Conservation (phyloP, 108 stramenopile species). For the Cyclotella kingstonii region DNA sequence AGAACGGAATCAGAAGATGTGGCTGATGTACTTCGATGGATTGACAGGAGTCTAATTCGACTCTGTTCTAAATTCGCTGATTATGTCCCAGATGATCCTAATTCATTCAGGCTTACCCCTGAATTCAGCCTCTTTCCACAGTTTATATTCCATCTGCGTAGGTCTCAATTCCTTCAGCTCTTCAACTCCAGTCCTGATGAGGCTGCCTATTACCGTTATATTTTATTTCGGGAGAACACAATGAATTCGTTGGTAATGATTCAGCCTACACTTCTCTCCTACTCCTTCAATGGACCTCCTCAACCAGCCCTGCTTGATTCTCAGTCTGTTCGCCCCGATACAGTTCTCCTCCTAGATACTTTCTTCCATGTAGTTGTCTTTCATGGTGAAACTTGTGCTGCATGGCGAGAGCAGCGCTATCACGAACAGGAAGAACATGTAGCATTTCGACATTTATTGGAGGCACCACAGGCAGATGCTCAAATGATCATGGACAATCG, state of each 20-base stretch:
- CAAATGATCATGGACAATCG: constrained; percentile 97
- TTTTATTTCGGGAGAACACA: constrained; percentile 87
- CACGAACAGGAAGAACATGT: constrained; percentile 97
- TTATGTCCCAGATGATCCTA: constrained; percentile 93
- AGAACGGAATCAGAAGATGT: constrained; percentile 94
- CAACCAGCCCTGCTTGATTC: constrained; percentile 95
- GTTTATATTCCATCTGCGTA: constrained; percentile 94
- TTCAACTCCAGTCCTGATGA: constrained; percentile 99
- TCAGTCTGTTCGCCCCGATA: constrained; percentile 92
- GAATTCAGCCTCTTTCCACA: constrained; percentile 99
- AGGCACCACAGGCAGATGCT: constrained; percentile 96
- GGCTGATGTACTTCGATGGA: constrained; percentile 97
- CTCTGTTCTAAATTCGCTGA: constrained; percentile 98
- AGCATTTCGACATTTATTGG: constrained; percentile 83
- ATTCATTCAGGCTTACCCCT: constrained; percentile 86
- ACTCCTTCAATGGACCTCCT: constrained; percentile 95
- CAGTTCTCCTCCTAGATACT: constrained; percentile 96
- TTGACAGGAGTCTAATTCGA: constrained; percentile 96
- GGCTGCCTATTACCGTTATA: constrained; percentile 93
- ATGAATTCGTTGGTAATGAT: constrained; percentile 98
- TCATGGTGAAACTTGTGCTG: constrained; percentile 99
- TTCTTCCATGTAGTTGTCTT: constrained; percentile 99
- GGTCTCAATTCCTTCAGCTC: constrained; percentile 94
- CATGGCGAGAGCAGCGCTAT: constrained; percentile 97
- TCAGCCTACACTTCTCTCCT: constrained; percentile 97